Conservation (phyloP, 2,329 filamentous ascomycete genomes). For the Beauveria asiatica region DNA sequence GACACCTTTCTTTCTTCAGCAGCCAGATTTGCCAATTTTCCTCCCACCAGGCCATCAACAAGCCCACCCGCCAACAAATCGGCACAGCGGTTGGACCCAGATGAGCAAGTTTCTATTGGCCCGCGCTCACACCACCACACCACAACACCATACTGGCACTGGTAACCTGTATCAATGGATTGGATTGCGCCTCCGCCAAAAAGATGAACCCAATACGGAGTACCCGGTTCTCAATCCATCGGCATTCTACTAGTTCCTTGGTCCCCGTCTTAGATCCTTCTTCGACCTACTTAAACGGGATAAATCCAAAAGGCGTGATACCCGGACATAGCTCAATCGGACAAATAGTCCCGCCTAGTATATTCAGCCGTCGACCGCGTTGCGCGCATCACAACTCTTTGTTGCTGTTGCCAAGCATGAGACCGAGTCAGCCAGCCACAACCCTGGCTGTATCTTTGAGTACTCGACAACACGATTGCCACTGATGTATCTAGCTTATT, state of each 20-base stretch:
- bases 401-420: neutral
- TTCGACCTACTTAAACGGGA: neutral
- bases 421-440: neutral
- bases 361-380: neutral
- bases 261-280: neutral
- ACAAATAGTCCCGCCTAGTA: neutral
- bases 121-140: constrained; percentile 4
- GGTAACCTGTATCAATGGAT: too few species aligned
- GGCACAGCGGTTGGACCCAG: constrained; percentile 13
- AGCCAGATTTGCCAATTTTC: neutral
- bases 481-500: too few species aligned
- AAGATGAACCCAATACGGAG: too few species aligned
- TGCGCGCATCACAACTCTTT: neutral
- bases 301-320: neutral
- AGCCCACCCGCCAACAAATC: neutral
- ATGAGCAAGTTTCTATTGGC: constrained; percentile 36
- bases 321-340: neutral
- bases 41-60: neutral
- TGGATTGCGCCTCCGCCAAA: too few species aligned
- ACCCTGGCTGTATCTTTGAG: neutral
- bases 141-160: neutral
- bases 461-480: neutral
- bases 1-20: neutral
- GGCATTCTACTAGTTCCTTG: neutral
- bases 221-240: too few species aligned